Base-by-base conservation (phyloP, 441 rosid genomes). In the Mallotus repandus region DNA sequence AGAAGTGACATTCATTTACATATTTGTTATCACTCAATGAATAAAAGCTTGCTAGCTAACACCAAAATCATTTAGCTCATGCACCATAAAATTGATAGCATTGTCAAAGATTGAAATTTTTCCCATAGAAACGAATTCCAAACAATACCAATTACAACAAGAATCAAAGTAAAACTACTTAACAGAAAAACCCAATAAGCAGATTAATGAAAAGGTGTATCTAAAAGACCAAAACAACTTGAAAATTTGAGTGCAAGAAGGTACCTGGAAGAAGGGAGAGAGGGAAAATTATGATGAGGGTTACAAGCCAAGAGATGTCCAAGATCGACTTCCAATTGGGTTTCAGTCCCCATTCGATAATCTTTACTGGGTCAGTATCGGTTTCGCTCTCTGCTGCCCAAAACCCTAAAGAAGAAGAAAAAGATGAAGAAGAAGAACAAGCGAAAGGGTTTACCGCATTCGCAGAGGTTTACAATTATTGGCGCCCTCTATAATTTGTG, bases 261-360 rank as follows among this genome's bases (percentile, higher is more conserved):
- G 35, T 74, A 93, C 99, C 99, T 95, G 69, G 97, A 84, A 69
- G 91, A 72, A 48, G 96, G 88, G 4, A 81, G 59, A 66, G 99
- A 81, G 10, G 86, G 35, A 60, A 89, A 86, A 19, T 71, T 77
- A 74, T 87, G 90, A 73, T 75, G 80, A 12, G 88, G 78, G 76
- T 92, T 84, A 73, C 82, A 88, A 72, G 88, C 96, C 78, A 89
- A 58, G 58, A 93, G 95, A 82, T 89, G 82, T 4, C 98, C 98
- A 54, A 91, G 81, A 86, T 95, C 96, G 4, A 93, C 73, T 75
- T 86, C 85, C 73, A 74, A 65, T 50, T 71, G 54, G 21, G 57
- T 82, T 21, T 79, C 76, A 4, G 41, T 72, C 66, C 85, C 92
- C 81, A 64, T 78, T 49, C 53, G 50, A 4, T 9, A 14, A 25